phyloP scores from a whole-genome alignment of 225 moss, liverwort and hornwort species.

The Sphagnum contortum region DNA sequence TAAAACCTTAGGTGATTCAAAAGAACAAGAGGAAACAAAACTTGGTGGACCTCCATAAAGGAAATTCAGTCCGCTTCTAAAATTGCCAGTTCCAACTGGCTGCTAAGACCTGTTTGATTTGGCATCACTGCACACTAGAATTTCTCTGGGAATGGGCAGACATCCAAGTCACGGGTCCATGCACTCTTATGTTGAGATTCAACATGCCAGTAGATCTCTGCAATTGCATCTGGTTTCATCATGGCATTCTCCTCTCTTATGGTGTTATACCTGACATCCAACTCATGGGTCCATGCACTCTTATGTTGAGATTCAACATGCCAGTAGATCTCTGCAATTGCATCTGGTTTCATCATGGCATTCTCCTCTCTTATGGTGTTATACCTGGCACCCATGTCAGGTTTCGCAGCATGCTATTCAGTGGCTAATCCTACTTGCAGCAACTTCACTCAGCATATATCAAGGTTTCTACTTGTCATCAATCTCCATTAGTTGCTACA shows the following conservation, averaged over 20 bases:
- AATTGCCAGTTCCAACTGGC: no score
- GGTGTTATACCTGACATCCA: constrained; percentile 47
- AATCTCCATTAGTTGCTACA: no score
- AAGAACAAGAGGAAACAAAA: no score
- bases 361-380: constrained; percentile 28
- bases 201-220: constrained; percentile 73
- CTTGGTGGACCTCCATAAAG: no score
- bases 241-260: constrained; percentile 27
- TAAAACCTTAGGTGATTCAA: no score
- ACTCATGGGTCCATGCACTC: constrained; percentile 73
- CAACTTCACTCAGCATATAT: no score
- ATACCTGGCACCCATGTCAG: constrained; percentile 9
- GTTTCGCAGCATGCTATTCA: no score
- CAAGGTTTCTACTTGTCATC: no score
- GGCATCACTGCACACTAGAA: constrained; percentile 19
- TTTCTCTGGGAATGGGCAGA: constrained; percentile 63
- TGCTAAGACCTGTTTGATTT: no score
- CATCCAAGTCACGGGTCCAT: constrained; percentile 75
- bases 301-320: constrained; percentile 59
- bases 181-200: constrained; percentile 57
- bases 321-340: constrained; percentile 74
- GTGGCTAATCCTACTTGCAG: no score
- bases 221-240: constrained; percentile 60
- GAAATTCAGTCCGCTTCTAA: no score
- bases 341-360: constrained; percentile 44